Evolutionary conservation across 352 stramenopile genomes (phyloP), one percentile per base, ranked within the genome.

Genomic region (Phytophthora vignae): DNA sequence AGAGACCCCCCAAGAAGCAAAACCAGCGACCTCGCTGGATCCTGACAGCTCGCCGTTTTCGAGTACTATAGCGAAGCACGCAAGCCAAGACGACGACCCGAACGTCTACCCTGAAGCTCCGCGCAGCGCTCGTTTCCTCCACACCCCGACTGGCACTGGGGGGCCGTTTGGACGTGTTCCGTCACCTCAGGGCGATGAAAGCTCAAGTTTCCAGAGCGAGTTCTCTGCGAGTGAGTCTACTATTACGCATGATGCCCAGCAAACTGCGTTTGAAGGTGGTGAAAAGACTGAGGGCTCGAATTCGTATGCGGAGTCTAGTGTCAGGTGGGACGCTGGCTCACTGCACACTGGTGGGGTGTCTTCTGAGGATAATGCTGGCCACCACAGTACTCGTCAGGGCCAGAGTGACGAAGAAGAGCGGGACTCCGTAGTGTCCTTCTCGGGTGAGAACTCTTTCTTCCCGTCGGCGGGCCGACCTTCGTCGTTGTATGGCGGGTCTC

Each of bases 361-460:
- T 19, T 67, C 59, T 55, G 69, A 69, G 4, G 53, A 71, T 5
- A 50, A 64, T 33, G 29, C 31, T n/a, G 64, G 55, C 27, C 55
- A 57, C 15, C 55, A 60, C 8, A 56, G 52, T 17, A 63, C 40
- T 53, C 66, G 60, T 31, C 63, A 70, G 4, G 71, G 61, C 22
- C 74, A 72, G 21, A 78, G 63, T 21, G 71, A 81, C 33, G 71
- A 81, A 66, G 70, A 81, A 77, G 74, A 81, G 38, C 66, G 74
- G 44, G 74, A 78, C 57, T 81, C 74, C 4, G 67, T 81, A 48
- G 74, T 81, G 33, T 78, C 74, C 11, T 81, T 81, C 25, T 81
- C 71, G 10, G 74, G 71, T 42, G 68, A 75, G 50, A 67, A 78
- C 48, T 81, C 74, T 31, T 78, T 78, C 66, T 81, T 72, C 55